phyloP scores from a whole-genome alignment of 768 basidiomycete species.

The Lyophyllum decastes region DNA sequence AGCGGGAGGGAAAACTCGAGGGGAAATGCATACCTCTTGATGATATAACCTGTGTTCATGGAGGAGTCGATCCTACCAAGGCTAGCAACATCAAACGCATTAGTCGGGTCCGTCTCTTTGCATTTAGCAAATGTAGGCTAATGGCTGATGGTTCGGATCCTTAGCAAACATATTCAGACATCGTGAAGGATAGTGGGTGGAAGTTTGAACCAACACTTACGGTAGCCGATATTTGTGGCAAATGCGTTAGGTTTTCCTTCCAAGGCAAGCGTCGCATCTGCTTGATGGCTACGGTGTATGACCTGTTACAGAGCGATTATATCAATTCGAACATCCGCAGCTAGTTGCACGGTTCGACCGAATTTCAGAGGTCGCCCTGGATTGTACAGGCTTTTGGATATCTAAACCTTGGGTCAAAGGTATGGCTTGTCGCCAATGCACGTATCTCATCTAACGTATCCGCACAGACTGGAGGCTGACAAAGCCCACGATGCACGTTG shows the following conservation, averaged over 20 bases:
- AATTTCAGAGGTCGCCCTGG: conserved; percentile 42
- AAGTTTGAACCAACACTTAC: conserved; percentile 48
- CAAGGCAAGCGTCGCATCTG: conserved; percentile 40
- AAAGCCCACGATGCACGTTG: conserved; percentile 78
- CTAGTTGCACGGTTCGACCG: conserved; percentile 62
- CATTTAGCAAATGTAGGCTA: not conserved
- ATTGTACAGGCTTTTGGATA: conserved; percentile 62
- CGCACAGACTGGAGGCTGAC: conserved; percentile 69
- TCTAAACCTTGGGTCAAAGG: conserved; percentile 83
- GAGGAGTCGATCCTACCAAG: conserved; percentile 59
- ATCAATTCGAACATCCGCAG: conserved; percentile 67
- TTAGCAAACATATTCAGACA: conserved; percentile 47
- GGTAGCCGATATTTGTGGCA: conserved; percentile 56
- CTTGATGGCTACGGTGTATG: not conserved
- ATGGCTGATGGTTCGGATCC: not conserved
- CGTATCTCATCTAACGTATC: not conserved
- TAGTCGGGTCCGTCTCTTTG: conserved; percentile 40
- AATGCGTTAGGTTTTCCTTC: conserved; percentile 61
- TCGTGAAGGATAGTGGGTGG: conserved; percentile 45
- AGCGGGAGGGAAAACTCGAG: conserved; percentile 5
- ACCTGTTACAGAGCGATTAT: conserved; percentile 57
- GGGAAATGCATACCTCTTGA: conserved; percentile 31
- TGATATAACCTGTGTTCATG: conserved; percentile 66
- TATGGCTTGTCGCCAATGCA: conserved; percentile 24
- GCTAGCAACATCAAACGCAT: conserved; percentile 70